Evolutionary conservation across 768 basidiomycete species (phyloP).

Genomic region (Paxillus rubicundulus): DNA sequence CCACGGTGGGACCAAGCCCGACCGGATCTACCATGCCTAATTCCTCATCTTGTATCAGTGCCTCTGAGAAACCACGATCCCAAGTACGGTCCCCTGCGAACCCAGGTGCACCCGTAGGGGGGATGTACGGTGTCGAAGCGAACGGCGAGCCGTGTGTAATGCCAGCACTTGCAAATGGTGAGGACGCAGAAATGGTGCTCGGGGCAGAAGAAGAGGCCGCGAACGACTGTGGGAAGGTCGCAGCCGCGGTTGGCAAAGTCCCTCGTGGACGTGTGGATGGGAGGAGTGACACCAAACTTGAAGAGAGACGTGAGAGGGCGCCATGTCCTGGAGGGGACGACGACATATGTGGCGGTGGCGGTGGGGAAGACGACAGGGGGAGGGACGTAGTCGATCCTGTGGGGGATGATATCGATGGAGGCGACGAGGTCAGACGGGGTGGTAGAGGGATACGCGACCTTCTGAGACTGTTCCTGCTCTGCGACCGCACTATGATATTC

Average conservation of each 20-base stretch:
- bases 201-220: slow-evolving; percentile 14
- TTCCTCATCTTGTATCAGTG: slow-evolving; percentile 41
- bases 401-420: slow-evolving; percentile 22
- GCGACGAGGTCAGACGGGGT: slow-evolving; percentile 23
- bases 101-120: slow-evolving; percentile 72
- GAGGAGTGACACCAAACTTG: slow-evolving; percentile 51
- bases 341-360: background rate
- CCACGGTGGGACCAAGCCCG: slow-evolving; percentile 41
- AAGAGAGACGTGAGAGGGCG: slow-evolving; percentile 45
- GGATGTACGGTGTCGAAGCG: slow-evolving; percentile 41
- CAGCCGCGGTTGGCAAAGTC: background rate
- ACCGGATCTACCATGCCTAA: slow-evolving; percentile 40
- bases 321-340: slow-evolving; percentile 27
- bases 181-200: slow-evolving; percentile 8
- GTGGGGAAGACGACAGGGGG: slow-evolving; percentile 1
- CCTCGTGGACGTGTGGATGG: slow-evolving; percentile 24
- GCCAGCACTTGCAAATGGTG: slow-evolving; percentile 9
- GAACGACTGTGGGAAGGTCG: slow-evolving; percentile 7
- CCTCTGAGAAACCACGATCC: slow-evolving; percentile 64
- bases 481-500: slow-evolving; percentile 2
- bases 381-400: slow-evolving; percentile 15
- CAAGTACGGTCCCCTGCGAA: slow-evolving; percentile 63
- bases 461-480: slow-evolving; percentile 9
- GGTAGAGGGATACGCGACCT: slow-evolving; percentile 16
- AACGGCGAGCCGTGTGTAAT: slow-evolving; percentile 54